A percentile compares a stretch with the other conserved stretches of the same genome.
These are phyloP conservation scores for Aeschynomene evenia DNA, from an alignment of 306 rosid genomes.

Conservation along the genomic window DNA sequence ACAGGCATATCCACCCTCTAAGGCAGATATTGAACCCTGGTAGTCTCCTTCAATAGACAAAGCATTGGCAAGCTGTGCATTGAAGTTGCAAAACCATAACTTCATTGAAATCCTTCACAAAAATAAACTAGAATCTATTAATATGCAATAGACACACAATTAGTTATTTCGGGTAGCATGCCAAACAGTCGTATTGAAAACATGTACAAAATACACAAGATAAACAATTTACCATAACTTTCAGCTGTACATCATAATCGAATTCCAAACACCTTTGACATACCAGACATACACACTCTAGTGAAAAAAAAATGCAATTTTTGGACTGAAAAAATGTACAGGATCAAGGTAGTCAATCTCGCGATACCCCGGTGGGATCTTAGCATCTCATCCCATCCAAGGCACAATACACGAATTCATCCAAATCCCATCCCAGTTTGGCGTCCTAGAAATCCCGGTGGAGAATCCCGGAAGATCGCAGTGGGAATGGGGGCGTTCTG, in stretches of 20 bases:
- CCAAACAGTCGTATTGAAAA: neutral
- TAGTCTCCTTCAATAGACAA: conserved; percentile 87
- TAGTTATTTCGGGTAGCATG: neutral
- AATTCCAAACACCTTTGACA: conserved; percentile 3
- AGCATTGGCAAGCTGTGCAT: conserved; percentile 95
- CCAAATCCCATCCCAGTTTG: too few species aligned
- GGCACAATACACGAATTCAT: too few species aligned
- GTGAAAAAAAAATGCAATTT: conserved; percentile 7
- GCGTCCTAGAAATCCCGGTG: too few species aligned
- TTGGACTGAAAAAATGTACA: conserved; percentile 13
- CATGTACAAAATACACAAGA: neutral
- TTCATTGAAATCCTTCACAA: conserved; percentile 67
- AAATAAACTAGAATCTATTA: conserved; percentile 29
- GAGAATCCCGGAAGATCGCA: too few species aligned
- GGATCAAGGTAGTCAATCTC: too few species aligned
- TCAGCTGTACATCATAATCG: conserved; percentile 16
- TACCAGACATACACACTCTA: neutral
- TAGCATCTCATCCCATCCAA: too few species aligned
- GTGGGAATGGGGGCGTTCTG: too few species aligned
- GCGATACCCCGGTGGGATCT: too few species aligned
- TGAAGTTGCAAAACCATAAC: conserved; percentile 95
- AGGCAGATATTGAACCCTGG: conserved; percentile 68
- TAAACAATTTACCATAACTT: neutral
- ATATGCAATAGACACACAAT: neutral
- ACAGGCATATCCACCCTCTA: conserved; percentile 66